Evolutionary conservation across 2,329 filamentous ascomycete genomes (phyloP), one percentile per base, ranked within the genome.

Genomic region (Clarireedia paspali): DNA sequence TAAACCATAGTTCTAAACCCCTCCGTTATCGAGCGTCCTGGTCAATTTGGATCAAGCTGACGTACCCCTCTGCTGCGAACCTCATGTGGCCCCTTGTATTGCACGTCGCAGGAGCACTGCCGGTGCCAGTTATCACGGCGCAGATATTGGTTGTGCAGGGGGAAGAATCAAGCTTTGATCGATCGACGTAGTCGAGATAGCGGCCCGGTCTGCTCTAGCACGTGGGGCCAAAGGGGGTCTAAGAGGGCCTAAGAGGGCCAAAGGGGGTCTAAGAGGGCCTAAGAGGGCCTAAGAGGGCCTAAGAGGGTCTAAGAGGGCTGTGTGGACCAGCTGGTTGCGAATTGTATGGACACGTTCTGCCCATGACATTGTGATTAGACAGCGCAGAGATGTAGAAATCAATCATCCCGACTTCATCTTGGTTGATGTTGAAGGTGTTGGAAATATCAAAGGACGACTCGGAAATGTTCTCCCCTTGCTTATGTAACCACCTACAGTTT

Each of bases 131-230:
- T 42, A 34, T 27, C n/a, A n/a, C 15, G 27, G 36, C 14, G 7
- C 10, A 40, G 36, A 17, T 20, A 27, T 23, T 26, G n/a, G 4
- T 38, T 5, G n/a, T 39, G 12, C 20, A 14, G 10, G 30, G n/a
- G 23, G 12, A 49, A 14, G 27, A 48, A 54, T 24, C 34, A 54
- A 54, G 34, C 52, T 54, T 49, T 49, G n/a, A 30, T 10, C 12
- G 17, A 15, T 40, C 14, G n/a, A 14, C 23, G 36, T 24, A 34
- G 26, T 54, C 6, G 5, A 17, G 49, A 24, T 34, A 45, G 44
- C 44, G 45, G 24, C 45, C 52, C 24, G 24, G 47, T 42, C 27
- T 10, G 10, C 23, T 49, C 20, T 34, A 20, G 23, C 6, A 20
- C 26, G 42, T 48, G 44, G 30, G 42, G 44, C 23, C 12, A 23